A percentile compares a stretch with the other conserved stretches of the same genome.
phyloP scores from a whole-genome alignment of 1,139 yeast genomes.

The Hyphopichia khmerensis region DNA sequence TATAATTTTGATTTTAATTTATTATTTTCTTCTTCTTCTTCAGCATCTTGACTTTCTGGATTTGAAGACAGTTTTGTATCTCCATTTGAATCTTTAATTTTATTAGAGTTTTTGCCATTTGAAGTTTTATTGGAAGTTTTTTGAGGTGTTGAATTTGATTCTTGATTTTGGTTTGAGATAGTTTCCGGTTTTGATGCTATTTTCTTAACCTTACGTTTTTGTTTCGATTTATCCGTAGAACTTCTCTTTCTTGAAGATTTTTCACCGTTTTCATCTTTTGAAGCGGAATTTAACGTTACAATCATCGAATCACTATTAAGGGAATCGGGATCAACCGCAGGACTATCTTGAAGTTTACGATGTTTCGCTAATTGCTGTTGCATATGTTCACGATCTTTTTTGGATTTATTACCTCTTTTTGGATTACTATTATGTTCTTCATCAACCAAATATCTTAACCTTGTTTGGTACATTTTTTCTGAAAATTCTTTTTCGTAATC shows the following conservation, averaged over 20 bases:
- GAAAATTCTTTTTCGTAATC: conserved; percentile 72
- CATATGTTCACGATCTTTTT: conserved; percentile 20
- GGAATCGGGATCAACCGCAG: conserved; percentile 8
- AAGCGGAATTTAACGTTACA: neutral
- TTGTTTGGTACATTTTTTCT: conserved; percentile 60
- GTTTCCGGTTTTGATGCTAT: neutral
- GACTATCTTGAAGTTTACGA: conserved; percentile 13
- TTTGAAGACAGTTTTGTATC: neutral
- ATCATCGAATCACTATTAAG: neutral
- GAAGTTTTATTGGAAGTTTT: neutral
- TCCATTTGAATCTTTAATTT: neutral
- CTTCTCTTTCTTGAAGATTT: conserved; percentile 10
- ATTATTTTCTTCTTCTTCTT: conserved; percentile 5
- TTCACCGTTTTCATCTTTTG: neutral
- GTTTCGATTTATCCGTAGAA: conserved; percentile 7
- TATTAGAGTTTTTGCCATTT: neutral
- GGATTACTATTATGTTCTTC: conserved; percentile 39
- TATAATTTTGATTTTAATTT: neutral
- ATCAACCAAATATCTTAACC: conserved; percentile 56
- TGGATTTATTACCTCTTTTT: conserved; percentile 33
- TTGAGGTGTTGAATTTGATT: neutral
- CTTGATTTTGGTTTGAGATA: neutral
- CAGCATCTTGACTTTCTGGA: neutral
- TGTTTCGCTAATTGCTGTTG: conserved; percentile 4
- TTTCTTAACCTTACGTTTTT: neutral